phyloP scores from a whole-genome alignment of 1,139 yeast species.

The Pichia sp. region DNA sequence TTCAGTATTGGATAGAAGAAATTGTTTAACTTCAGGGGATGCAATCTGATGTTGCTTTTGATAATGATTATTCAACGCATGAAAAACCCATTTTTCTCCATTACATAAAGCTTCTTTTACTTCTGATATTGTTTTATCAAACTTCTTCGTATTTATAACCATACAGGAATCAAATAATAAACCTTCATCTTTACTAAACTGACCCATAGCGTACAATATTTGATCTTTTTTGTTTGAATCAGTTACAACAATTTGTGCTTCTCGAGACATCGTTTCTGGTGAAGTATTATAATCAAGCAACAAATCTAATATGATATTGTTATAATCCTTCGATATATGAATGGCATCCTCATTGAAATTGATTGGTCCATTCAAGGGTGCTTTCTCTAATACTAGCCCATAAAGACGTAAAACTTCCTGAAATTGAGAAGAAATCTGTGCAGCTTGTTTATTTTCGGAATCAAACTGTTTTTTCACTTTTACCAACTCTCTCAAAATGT shows the following conservation, averaged over 20 bases:
- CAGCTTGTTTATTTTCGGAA: constrained; percentile 2
- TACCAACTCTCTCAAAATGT: constrained; percentile 6
- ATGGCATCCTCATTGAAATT: constrained; percentile 4
- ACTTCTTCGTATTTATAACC: background rate
- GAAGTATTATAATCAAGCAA: constrained; percentile 10
- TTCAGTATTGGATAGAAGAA: constrained; percentile 2
- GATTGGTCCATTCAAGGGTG: constrained; percentile 7
- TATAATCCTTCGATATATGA: constrained; percentile 8
- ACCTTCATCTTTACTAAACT: constrained; percentile 8
- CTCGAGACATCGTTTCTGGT: constrained; percentile 5
- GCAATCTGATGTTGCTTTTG: constrained; percentile 5
- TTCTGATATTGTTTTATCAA: background rate
- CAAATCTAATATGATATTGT: constrained; percentile 3
- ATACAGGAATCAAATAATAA: constrained; percentile 7
- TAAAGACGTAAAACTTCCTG: constrained; percentile 4
- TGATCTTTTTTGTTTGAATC: background rate
- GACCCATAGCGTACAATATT: constrained; percentile 11
- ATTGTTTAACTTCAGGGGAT: background rate
- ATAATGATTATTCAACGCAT: constrained; percentile 6
- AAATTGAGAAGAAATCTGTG: constrained; percentile 7
- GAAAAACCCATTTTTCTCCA: constrained; percentile 6
- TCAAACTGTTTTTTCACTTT: background rate
- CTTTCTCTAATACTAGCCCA: constrained; percentile 8
- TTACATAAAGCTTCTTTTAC: constrained; percentile 2
- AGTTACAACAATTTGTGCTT: constrained; percentile 10